Evolutionary conservation across 192 early-diverging fungal species (phyloP), one percentile per base, ranked within the genome.

Genomic region (Backusella sp.): DNA sequence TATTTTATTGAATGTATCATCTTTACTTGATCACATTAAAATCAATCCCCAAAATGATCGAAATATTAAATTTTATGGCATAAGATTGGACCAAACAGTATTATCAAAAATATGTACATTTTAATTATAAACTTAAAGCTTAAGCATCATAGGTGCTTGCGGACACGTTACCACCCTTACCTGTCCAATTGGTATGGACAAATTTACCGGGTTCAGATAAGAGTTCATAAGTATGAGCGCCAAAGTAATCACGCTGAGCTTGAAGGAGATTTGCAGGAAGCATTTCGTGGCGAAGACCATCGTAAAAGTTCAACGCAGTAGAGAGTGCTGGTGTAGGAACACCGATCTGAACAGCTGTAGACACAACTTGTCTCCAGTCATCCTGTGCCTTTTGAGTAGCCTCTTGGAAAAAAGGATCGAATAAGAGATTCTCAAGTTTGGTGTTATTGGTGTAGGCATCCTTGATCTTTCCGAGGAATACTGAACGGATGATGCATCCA

Each of bases 161-260:
- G 68, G 84, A 80, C 30, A 89, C 84, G 37, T 86, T 87, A 77
- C 88, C 97, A 80, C 97, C 97, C 72, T 92, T 91, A 68, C 96
- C 96, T 77, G 96, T 97, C 97, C 96, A 99, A 94, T 99, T 99
- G 85, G 96, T 94, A 91, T 99, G 96, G 8, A 67, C 6, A 23
- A 69, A 46, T 12, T 36, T 76, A 53, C 94, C 94, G 49, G 91
- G 91, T 78, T 85, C 84, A 79, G 82, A 88, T 76, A 94, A 85
- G 35, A 92, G 88, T 88, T 97, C 94, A 85, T 96, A 98, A 36
- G 96, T 96, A 88, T 98, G 95, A 26, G 96, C 97, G 76, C 96
- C 97, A 90, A 99, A 99, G 92, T 96, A 99, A 85, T 99, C 97
- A 85, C 97, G 92, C 87, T 94, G 95, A 41, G 96, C 96, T 88